Base-by-base conservation (phyloP, 768 basidiomycete species). In the Suillus fuscotomentosus region DNA sequence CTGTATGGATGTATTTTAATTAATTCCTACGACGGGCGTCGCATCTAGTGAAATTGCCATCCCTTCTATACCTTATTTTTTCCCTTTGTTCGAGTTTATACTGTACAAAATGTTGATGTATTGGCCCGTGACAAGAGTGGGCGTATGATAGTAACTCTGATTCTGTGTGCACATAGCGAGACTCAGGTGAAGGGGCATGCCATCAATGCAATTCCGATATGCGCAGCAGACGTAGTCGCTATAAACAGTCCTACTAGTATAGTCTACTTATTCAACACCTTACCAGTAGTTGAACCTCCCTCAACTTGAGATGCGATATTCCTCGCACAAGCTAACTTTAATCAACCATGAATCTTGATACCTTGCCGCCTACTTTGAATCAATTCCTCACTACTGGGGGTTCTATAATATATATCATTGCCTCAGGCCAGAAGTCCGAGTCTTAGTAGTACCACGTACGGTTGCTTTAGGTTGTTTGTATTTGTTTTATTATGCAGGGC, bases 1-100 rank as follows among this genome's bases (percentile, higher is more conserved):
- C 20, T 88, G 84, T 67, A 90, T 90, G 89, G 89, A 91, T 66
- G 88, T 87, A 24, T 81, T 79, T 66, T 88, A 77, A 80, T 66
- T 88, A 76, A 80, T 42, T n/a, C 11, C 10, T 34, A 11, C 36
- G 53, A 36, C 6, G 20, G 53, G 20, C 24, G 15, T 24, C 17
- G 17, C 1, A 17, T 15, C 24, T 14, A 14, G n/a, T 36, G 10
- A 31, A n/a, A 55, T 56, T 14, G 39, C 39, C 39, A 27, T 59
- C 3, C 41, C 11, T 59, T 57, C 38, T 57, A 38, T 22, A 57
- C 55, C 38, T 10, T 57, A 24, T 38, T 57, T 39, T 15, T 2
- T 27, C 38, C 15, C n/a, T 22, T 41, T 24, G 24, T 41, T 27
- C 14, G 4, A 27, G 24, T 51, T 15, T 2, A 51, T 9, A 27